phyloP scores from a whole-genome alignment of 495 filamentous ascomycete genomes.

The Hypoxylon intermedium region DNA sequence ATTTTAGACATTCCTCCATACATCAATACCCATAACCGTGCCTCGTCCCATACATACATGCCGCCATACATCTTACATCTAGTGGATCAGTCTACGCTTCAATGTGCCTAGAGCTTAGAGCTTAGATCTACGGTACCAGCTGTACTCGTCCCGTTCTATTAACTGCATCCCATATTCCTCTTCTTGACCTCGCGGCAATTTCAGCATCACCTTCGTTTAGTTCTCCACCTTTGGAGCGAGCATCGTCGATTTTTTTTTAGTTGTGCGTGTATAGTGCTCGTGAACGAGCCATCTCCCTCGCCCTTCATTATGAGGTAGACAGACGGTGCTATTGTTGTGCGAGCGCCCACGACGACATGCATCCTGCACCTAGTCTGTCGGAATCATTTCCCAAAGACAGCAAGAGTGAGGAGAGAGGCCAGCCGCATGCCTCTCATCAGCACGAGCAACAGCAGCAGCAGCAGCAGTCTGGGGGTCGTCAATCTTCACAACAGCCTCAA shows the following conservation, averaged over 20 bases:
- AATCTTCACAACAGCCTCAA: constrained; percentile 37
- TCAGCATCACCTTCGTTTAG: constrained; percentile 32
- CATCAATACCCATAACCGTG: constrained; percentile 2
- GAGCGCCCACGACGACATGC: constrained; percentile 47
- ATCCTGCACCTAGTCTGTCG: constrained; percentile 53
- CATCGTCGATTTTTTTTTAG: constrained; percentile 23
- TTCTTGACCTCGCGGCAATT: constrained; percentile 37
- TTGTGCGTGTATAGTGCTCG: constrained; percentile 24
- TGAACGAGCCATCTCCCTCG: constrained; percentile 35
- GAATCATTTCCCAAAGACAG: constrained; percentile 54
- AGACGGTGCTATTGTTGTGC: constrained; percentile 37
- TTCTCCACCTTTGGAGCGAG: constrained; percentile 27
- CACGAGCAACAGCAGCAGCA: constrained; percentile 41
- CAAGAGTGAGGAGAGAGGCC: constrained; percentile 47
- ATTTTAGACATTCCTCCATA: constrained; percentile 8
- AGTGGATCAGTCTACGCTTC: constrained; percentile 33
- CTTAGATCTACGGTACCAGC: constrained; percentile 32
- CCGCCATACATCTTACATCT: constrained; percentile 8
- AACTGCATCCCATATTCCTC: constrained; percentile 35
- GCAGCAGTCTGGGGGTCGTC: constrained; percentile 34
- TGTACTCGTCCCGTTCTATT: constrained; percentile 17
- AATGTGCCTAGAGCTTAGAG: constrained; percentile 22
- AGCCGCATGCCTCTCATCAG: constrained; percentile 43
- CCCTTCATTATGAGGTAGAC: constrained; percentile 48
- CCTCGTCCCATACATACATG: background rate